Percentiles rank a stretch among this genome's conserved stretches.
Conservation (phyloP, 2,329 filamentous ascomycete species). For the Sarocladium oryzae region DNA sequence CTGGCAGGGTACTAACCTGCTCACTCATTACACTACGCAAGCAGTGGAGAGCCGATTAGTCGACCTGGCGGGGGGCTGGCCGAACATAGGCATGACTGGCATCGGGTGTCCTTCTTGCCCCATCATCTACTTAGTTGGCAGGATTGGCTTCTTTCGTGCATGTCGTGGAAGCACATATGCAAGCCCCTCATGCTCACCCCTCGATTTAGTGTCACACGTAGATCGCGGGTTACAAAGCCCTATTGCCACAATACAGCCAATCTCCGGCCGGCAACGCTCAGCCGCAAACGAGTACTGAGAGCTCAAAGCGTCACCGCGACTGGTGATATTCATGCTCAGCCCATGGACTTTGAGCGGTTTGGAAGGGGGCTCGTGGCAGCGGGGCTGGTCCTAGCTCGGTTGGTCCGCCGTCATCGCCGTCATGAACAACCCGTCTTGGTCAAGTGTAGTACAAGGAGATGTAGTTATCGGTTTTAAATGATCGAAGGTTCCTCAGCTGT, state of each 20-base stretch:
- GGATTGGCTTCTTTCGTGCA: conserved; percentile 1
- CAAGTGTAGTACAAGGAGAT: too few species aligned
- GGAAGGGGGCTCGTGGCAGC: background rate
- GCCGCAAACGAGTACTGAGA: conserved; percentile 1
- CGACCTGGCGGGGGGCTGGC: too few species aligned
- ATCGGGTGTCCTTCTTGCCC: background rate
- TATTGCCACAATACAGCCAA: background rate
- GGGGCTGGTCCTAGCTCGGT: conserved; percentile 1
- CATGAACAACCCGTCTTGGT: background rate
- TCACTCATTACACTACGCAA: background rate
- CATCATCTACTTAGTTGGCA: conserved; percentile 1
- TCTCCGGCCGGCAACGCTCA: background rate
- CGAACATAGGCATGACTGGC: too few species aligned
- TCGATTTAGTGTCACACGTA: background rate
- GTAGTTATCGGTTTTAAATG: too few species aligned
- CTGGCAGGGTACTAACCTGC: too few species aligned
- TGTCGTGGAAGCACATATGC: conserved; percentile 3
- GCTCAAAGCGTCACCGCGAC: too few species aligned
- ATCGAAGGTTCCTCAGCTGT: too few species aligned
- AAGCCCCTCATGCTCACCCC: background rate
- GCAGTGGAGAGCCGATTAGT: too few species aligned
- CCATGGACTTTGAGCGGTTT: background rate
- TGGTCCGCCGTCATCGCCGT: background rate
- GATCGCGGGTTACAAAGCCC: conserved; percentile 7
- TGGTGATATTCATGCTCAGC: background rate